These are phyloP conservation scores for Glycine soja DNA, from an alignment of 306 rosid species.

Conservation along the genomic window DNA sequence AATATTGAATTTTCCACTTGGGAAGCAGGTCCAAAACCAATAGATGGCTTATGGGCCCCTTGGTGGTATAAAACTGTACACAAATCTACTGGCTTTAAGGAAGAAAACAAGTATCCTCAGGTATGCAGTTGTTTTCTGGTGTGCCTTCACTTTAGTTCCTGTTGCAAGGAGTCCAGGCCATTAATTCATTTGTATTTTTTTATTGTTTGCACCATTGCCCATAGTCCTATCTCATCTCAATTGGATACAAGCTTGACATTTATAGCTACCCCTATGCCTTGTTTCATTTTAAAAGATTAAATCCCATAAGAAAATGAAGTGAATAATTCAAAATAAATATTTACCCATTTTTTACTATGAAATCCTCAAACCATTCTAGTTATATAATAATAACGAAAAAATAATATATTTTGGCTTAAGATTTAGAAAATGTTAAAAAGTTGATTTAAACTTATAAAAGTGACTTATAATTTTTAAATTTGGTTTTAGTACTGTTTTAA, in stretches of 20 bases:
- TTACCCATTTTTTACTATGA: too few species aligned
- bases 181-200: constrained; percentile 20
- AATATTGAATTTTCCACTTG: constrained; percentile 59
- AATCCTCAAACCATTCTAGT: too few species aligned
- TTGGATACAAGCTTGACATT: constrained; percentile 20
- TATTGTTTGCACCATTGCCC: constrained; percentile 15
- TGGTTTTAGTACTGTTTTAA: too few species aligned
- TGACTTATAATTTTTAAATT: too few species aligned
- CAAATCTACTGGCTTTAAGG: constrained; percentile 66
- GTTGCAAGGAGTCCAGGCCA: constrained; percentile 21
- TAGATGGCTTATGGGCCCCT: constrained; percentile 89
- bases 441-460: too few species aligned
- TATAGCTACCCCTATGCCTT: neutral
- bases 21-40: constrained; percentile 83
- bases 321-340: too few species aligned
- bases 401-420: too few species aligned
- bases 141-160: constrained; percentile 31
- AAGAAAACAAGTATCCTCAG: constrained; percentile 61
- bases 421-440: too few species aligned
- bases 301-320: too few species aligned
- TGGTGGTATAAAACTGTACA: constrained; percentile 81
- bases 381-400: too few species aligned
- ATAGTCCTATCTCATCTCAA: constrained; percentile 11
- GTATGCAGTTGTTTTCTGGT: neutral
- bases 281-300: neutral